Evolutionary conservation across 2,329 filamentous ascomycete genomes (phyloP), one percentile per base, ranked within the genome.

Genomic region (Catunica adiposa): DNA sequence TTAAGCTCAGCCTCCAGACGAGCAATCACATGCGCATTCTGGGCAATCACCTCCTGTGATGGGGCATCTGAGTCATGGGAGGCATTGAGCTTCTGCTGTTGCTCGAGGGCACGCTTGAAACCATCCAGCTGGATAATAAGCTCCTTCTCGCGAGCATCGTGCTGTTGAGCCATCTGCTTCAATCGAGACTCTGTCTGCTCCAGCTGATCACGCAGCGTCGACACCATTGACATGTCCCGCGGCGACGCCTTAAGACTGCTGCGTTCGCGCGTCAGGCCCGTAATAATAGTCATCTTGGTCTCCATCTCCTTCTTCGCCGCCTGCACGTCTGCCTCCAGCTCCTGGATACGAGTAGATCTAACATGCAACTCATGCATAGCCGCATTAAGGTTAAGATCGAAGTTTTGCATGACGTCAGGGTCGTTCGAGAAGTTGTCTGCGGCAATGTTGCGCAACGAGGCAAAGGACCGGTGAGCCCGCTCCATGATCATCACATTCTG

Each of bases 291-390:
- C 74, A 90, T 89, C 77, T 98, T 98, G 60, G 79, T 83, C 65
- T 98, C 92, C 84, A 97, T 94, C 68, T 98, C 92, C 71, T 89
- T 95, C 72, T 87, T 92, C 22, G 89, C 80, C 3, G 80, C 82
- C 25, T 82, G 74, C 56, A 96, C 79, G 62, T 95, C 90, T 4
- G 82, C 81, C 67, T 98, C 92, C 14, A 98, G 74, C 63, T 89
- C 83, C 64, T 94, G 86, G 54, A 96, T 89, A 26, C 89, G 82
- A 66, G 97, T 89, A 40, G 89, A 89, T 44, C 89, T 82, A 8
- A 76, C 76, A 61, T 95, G 85, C 34, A 98, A 74, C 66, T 98
- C 92, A 62, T 92, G 86, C 82, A 96, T 90, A 57, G 90, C 88
- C 1, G 87, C 79, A 64, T 92, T 92, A 44, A 98, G 72, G 65